These are phyloP conservation scores for Simmondsia chinensis DNA, from an alignment of 148 eudicot species.

Conservation along the genomic window DNA sequence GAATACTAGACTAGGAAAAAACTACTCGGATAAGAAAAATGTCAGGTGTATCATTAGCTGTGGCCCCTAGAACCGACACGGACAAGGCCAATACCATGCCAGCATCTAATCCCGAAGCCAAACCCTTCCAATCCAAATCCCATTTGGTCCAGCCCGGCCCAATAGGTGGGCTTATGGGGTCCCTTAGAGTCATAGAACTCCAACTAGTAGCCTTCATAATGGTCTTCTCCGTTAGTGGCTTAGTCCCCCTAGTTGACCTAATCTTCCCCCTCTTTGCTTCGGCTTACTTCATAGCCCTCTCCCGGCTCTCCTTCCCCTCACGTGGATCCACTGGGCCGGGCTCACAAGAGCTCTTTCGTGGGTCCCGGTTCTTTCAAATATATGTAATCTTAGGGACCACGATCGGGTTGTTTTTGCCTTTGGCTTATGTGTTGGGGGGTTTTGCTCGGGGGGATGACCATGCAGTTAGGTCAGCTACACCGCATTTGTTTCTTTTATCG, in stretches of 20 bases:
- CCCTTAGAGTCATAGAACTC: conserved; percentile 75
- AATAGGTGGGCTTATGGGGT: conserved; percentile 49
- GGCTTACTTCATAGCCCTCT: conserved; percentile 45
- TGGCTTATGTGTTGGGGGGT: conserved; percentile 87
- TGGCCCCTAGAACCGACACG: conserved; percentile 36
- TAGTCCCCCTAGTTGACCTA: conserved; percentile 78
- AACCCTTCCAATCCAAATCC: conserved; percentile 1
- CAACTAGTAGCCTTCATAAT: conserved; percentile 91
- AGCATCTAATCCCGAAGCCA: conserved; percentile 7
- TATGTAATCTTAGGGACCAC: conserved; percentile 62
- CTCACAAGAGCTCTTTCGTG: conserved; percentile 35
- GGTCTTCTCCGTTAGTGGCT: conserved; percentile 86
- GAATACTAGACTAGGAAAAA: too few relatives aligned
- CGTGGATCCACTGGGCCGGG: not conserved
- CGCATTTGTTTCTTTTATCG: conserved; percentile 79
- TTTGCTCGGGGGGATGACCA: conserved; percentile 90
- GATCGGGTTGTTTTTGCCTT: conserved; percentile 67
- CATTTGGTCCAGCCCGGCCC: conserved; percentile 1
- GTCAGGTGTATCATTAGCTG: conserved; percentile 65
- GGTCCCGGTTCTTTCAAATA: conserved; percentile 28
- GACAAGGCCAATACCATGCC: conserved; percentile 9
- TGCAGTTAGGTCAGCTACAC: conserved; percentile 74
- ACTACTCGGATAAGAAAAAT: conserved; percentile 16
- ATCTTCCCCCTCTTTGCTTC: conserved; percentile 60
- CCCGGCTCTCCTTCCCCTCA: conserved; percentile 58